Conservation (phyloP, 1,284 basidiomycete genomes). For the Ganoderma resinaceum region DNA sequence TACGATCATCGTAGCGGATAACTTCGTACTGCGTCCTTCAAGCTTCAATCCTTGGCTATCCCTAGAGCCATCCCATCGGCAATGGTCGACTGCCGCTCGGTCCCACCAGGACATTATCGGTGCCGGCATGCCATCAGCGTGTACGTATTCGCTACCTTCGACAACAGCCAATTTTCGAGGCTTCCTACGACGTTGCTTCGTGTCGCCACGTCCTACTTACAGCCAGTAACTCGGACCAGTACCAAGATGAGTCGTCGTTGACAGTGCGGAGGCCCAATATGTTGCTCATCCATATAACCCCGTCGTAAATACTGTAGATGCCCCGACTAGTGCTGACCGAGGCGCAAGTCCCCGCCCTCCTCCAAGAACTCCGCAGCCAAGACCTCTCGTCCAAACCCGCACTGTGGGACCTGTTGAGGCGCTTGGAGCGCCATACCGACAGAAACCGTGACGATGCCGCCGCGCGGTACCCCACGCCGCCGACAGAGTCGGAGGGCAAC, state of each 20-base stretch:
- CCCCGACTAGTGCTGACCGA: not conserved
- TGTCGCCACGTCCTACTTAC: not conserved
- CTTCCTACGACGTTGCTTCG: not conserved
- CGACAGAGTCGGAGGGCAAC: not conserved
- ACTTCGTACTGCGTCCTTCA: not conserved
- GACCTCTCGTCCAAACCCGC: not conserved
- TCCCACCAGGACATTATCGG: not conserved
- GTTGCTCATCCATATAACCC: not conserved
- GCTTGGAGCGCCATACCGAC: not conserved
- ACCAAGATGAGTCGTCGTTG: not conserved
- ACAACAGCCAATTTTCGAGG: not conserved
- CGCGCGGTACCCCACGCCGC: not conserved
- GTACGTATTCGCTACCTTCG: slow-evolving; percentile 2
- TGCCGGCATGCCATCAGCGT: not conserved
- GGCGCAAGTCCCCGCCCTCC: not conserved
- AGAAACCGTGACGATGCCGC: not conserved
- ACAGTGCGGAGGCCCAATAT: not conserved
- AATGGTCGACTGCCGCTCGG: not conserved
- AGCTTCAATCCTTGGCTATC: not conserved
- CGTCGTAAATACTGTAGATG: not conserved
- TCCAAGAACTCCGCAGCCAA: not conserved
- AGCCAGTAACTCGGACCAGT: not conserved
- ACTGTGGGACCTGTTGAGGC: not conserved
- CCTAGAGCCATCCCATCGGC: not conserved
- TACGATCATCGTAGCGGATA: not conserved